Evolutionary conservation across 208 protist genomes (phyloP).

Genomic region (Tritrichomonas musculus): DNA sequence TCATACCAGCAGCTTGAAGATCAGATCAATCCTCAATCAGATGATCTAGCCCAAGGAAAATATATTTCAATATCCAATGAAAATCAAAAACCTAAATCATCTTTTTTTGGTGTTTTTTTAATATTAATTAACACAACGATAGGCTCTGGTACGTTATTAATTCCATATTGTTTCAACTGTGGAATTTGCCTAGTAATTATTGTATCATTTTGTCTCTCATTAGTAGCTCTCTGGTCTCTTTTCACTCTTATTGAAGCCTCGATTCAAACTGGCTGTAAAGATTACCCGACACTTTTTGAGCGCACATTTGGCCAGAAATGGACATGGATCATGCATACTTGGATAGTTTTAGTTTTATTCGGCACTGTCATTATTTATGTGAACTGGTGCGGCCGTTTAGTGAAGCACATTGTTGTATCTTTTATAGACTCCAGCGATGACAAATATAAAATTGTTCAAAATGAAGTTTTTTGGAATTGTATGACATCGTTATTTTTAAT

Average conservation of each 20-base stretch:
- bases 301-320: not conserved
- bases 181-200: not conserved
- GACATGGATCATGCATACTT: not conserved
- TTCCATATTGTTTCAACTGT: slow-evolving; percentile 3
- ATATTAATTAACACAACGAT: not conserved
- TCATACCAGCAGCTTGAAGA: no score
- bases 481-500: not conserved
- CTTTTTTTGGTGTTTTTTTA: not conserved
- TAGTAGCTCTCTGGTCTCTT: not conserved
- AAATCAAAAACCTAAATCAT: no score
- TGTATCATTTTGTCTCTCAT: not conserved
- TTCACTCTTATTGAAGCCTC: not conserved
- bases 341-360: not conserved
- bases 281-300: not conserved
- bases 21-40: no score
- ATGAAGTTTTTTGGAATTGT: not conserved
- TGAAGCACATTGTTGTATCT: not conserved
- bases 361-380: not conserved
- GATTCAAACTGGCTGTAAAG: not conserved
- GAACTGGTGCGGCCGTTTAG: not conserved
- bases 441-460: no score
- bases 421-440: not conserved
- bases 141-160: not conserved
- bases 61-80: no score
- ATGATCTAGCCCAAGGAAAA: no score